Evolutionary conservation across 768 basidiomycete genomes (phyloP).

Genomic region (Panellus pusillus): DNA sequence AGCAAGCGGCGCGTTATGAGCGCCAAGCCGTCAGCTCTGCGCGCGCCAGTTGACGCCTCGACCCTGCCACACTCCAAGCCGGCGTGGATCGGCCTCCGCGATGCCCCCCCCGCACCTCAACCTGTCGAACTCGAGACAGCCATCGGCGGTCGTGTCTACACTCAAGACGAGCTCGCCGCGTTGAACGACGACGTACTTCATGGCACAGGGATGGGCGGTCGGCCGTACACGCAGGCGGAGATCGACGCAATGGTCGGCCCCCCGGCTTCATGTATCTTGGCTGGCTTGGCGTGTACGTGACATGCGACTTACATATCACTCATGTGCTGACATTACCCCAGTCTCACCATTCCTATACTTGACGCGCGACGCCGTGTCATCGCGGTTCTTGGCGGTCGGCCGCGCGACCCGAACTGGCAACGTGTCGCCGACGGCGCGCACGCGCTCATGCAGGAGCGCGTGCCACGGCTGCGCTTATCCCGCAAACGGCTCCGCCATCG

Average conservation of each 20-base stretch:
- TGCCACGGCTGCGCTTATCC: not conserved
- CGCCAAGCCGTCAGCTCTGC: too few relatives aligned
- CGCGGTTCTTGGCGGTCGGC: slow-evolving; percentile 5
- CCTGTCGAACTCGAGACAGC: too few relatives aligned
- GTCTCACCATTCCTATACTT: slow-evolving; percentile 5
- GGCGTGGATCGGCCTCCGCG: too few relatives aligned
- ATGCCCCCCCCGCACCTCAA: too few relatives aligned
- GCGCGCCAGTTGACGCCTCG: too few relatives aligned
- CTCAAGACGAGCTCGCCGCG: too few relatives aligned
- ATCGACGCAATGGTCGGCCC: not conserved
- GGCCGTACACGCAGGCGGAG: not conserved
- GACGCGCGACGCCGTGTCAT: not conserved
- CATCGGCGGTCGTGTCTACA: too few relatives aligned
- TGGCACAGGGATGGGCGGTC: not conserved
- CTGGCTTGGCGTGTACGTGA: slow-evolving; percentile 8
- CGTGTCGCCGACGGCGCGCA: not conserved
- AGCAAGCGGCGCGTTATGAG: too few relatives aligned
- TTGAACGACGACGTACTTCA: not conserved
- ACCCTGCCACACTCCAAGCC: too few relatives aligned
- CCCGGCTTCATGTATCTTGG: not conserved
- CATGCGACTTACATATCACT: not conserved
- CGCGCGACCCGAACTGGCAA: not conserved
- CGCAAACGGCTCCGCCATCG: not conserved
- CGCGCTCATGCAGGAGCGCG: not conserved
- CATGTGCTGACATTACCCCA: not conserved